Percentiles rank a stretch among this genome's conserved stretches.
Evolutionary conservation across 1,139 yeast genomes (phyloP).

Genomic region (Hansenula sp.): DNA sequence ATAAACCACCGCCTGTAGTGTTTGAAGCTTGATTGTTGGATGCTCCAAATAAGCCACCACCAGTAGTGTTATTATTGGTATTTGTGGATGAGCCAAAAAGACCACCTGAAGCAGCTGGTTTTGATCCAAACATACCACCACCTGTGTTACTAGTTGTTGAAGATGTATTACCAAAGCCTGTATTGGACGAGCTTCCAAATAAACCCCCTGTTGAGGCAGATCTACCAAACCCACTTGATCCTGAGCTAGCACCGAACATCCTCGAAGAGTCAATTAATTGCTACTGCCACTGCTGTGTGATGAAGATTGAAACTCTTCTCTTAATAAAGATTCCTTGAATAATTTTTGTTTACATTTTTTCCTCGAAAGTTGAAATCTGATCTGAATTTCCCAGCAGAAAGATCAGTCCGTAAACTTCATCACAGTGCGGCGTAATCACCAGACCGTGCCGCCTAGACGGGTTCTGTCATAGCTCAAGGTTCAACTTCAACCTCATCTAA

Average conservation of each 20-base stretch:
- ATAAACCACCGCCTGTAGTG: slow-evolving; percentile 2
- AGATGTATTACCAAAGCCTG: slow-evolving; percentile 20
- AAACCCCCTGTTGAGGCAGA: slow-evolving; percentile 26
- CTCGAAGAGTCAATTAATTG: background rate
- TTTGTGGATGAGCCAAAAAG: slow-evolving; percentile 26
- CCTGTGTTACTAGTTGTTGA: slow-evolving; percentile 9
- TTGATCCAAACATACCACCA: slow-evolving; percentile 25
- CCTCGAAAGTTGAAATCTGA: too few relatives aligned
- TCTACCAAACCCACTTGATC: slow-evolving; percentile 19
- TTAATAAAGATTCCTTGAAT: too few relatives aligned
- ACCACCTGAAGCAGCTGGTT: slow-evolving; percentile 23
- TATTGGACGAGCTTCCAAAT: slow-evolving; percentile 12
- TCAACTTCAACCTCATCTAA: too few relatives aligned
- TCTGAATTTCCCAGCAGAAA: too few relatives aligned
- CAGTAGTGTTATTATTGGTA: slow-evolving; percentile 18
- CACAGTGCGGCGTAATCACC: too few relatives aligned
- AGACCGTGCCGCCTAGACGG: too few relatives aligned
- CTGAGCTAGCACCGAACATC: slow-evolving; percentile 18
- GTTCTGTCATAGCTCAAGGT: too few relatives aligned
- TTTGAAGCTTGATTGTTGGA: slow-evolving; percentile 2
- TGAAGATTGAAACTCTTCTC: too few relatives aligned
- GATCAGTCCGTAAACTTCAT: too few relatives aligned
- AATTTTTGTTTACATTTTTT: too few relatives aligned
- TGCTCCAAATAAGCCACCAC: slow-evolving; percentile 7
- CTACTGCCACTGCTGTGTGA: too few relatives aligned